Evolutionary conservation across 176 grass and related monocot species (phyloP).

Genomic region (Zea mays): Zm-B73-REFERENCE-NAM-5.0 NC_050097.1:205058501-205059000

Average conservation of each 20-base stretch:
- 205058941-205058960: background rate
- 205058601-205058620: conserved; percentile 87
- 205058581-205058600: conserved; percentile 81
- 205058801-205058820: conserved; percentile 75
- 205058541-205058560: conserved; percentile 67
- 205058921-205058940: background rate
- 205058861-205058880: background rate
- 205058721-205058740: conserved; percentile 85
- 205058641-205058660: conserved; percentile 98
- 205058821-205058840: background rate
- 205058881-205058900: background rate
- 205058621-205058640: conserved; percentile 89
- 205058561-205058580: conserved; percentile 91
- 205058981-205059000: background rate
- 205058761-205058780: conserved; percentile 88
- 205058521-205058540: conserved; percentile 38
- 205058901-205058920: background rate
- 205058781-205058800: conserved; percentile 92
- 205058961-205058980: background rate
- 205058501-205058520: background rate
- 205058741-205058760: conserved; percentile 93
- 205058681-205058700: conserved; percentile 79
- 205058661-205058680: conserved; percentile 97
- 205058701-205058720: conserved; percentile 86
- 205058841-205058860: background rate